phyloP scores from a whole-genome alignment of 148 eudicot species.

The Hydrangea macrophylla region DNA sequence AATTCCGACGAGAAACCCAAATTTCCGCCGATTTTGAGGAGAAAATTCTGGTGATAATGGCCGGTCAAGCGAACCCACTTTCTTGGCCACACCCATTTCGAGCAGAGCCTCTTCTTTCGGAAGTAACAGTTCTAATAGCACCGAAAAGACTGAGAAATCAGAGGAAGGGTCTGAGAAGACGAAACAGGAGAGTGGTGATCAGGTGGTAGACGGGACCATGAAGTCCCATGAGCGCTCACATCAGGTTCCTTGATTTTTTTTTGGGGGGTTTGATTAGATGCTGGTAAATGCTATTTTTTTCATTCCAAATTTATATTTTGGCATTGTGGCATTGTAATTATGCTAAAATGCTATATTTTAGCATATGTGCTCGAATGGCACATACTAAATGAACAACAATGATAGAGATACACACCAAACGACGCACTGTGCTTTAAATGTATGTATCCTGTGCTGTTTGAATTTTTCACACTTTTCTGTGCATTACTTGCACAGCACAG shows the following conservation, averaged over 20 bases:
- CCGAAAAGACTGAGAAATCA: conserved; percentile 3
- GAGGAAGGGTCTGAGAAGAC: conserved; percentile 11
- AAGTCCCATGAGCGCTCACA: conserved; percentile 9
- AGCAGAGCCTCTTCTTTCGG: conserved; percentile 34
- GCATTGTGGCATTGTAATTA: too few relatives aligned
- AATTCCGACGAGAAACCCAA: conserved; percentile 15
- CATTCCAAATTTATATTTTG: too few relatives aligned
- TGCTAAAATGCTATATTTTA: too few relatives aligned
- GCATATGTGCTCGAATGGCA: too few relatives aligned
- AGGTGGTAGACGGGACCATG: conserved; percentile 11
- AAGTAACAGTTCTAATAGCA: conserved; percentile 15
- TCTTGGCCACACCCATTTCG: conserved; percentile 51
- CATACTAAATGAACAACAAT: too few relatives aligned
- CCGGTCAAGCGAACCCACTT: conserved; percentile 65
- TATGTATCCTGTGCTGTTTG: too few relatives aligned
- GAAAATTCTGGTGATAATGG: conserved; percentile 61
- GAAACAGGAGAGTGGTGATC: conserved; percentile 8
- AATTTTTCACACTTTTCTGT: too few relatives aligned
- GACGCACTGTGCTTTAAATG: too few relatives aligned
- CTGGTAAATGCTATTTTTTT: too few relatives aligned
- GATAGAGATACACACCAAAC: too few relatives aligned
- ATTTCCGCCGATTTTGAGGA: conserved; percentile 23
- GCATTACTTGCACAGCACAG: too few relatives aligned
- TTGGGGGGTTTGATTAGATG: neutral
- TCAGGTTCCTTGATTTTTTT: conserved; percentile 11